These are phyloP conservation scores for Xylaria sp. DNA, from an alignment of 2,329 filamentous ascomycete genomes.

Conservation along the genomic window DNA sequence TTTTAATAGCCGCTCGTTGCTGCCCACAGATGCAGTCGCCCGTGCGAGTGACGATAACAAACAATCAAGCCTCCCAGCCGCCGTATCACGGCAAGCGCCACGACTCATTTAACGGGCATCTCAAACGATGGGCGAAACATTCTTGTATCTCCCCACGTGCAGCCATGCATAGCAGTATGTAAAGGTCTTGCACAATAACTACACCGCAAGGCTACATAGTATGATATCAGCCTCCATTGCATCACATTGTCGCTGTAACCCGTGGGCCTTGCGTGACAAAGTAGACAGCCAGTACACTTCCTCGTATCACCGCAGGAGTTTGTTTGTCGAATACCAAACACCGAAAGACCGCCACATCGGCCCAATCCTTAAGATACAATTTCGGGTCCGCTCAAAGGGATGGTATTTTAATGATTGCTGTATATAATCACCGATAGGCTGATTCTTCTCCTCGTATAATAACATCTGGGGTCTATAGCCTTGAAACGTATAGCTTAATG, in stretches of 20 bases:
- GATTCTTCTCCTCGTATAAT: too few relatives aligned
- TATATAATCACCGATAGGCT: background rate
- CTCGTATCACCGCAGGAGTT: background rate
- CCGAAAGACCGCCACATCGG: background rate
- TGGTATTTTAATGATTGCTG: background rate
- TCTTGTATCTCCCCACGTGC: background rate
- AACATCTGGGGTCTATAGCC: background rate
- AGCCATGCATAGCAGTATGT: background rate
- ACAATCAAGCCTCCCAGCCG: background rate
- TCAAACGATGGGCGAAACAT: background rate
- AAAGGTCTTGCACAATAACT: background rate
- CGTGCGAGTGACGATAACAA: background rate
- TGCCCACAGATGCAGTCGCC: background rate
- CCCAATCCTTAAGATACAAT: background rate
- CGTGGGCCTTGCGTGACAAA: background rate
- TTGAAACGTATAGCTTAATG: background rate
- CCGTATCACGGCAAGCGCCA: background rate
- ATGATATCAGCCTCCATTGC: background rate
- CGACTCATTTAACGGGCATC: background rate
- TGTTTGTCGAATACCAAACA: background rate
- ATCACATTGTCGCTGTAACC: background rate
- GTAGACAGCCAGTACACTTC: background rate
- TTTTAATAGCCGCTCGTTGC: constrained; percentile 14
- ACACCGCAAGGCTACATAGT: background rate
- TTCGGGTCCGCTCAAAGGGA: background rate